Evolutionary conservation across 2,329 filamentous ascomycete species (phyloP).

Genomic region (Pyrenophora tritici-repentis): DNA sequence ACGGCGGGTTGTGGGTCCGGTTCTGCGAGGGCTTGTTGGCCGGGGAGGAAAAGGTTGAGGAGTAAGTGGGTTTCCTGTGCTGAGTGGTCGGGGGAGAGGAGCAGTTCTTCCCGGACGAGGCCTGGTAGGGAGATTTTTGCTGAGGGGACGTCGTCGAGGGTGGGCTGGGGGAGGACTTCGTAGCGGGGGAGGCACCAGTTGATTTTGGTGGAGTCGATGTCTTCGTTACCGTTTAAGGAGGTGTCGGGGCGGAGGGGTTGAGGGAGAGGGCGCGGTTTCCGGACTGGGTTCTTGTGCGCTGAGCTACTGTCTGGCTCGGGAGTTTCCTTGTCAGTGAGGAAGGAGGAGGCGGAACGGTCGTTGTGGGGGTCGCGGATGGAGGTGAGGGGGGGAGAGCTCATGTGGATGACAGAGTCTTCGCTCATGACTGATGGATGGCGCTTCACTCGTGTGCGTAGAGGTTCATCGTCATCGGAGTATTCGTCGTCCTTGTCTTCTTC

Average conservation of each 20-base stretch:
- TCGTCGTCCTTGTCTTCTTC: background rate
- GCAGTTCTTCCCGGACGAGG: slow-evolving; percentile 42
- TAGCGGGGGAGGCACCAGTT: slow-evolving; percentile 28
- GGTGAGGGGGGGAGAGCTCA: background rate
- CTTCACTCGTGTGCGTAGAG: slow-evolving; percentile 15
- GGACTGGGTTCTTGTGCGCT: background rate
- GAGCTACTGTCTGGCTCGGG: too few species aligned
- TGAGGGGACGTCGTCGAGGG: slow-evolving; percentile 10
- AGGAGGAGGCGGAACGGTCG: too few species aligned
- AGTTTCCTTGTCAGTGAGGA: too few species aligned
- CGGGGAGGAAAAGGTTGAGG: slow-evolving; percentile 35
- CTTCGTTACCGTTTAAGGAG: too few species aligned
- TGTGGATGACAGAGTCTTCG: slow-evolving; percentile 2
- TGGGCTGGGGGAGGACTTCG: slow-evolving; percentile 20
- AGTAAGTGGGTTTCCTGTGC: slow-evolving; percentile 34
- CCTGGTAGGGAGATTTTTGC: slow-evolving; percentile 47
- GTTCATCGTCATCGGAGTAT: slow-evolving; percentile 26
- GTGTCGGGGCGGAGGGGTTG: background rate
- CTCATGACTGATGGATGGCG: slow-evolving; percentile 13
- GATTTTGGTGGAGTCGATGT: background rate
- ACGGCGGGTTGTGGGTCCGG: slow-evolving; percentile 29
- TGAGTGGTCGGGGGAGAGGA: slow-evolving; percentile 32
- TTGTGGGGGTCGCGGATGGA: too few species aligned
- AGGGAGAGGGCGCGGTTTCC: background rate
- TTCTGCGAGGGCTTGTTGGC: slow-evolving; percentile 18